These are phyloP conservation scores for Sambucus nigra DNA, from an alignment of 129 eudicot genomes.

Conservation along the genomic window DNA sequence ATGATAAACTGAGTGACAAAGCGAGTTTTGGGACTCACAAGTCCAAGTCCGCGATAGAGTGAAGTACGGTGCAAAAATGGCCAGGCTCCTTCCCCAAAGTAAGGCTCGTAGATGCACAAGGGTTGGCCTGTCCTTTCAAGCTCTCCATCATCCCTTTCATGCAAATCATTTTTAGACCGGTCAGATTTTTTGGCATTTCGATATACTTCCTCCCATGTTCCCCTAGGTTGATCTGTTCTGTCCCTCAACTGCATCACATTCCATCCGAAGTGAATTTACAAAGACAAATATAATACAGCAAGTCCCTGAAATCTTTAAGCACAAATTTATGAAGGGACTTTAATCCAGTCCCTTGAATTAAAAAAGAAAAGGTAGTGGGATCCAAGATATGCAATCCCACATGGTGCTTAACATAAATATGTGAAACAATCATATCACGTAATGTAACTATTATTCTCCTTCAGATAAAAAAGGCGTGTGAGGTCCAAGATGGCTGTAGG, in stretches of 20 bases:
- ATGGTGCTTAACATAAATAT: too few species aligned
- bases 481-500: too few species aligned
- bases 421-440: too few species aligned
- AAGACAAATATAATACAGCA: neutral
- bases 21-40: constrained; percentile 61
- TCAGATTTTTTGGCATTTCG: constrained; percentile 75
- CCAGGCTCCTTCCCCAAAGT: constrained; percentile 94
- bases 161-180: constrained; percentile 61
- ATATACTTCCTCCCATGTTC: constrained; percentile 94
- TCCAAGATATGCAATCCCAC: too few species aligned
- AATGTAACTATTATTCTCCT: too few species aligned
- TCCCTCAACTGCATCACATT: constrained; percentile 65
- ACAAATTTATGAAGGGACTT: neutral
- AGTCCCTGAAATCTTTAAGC: neutral
- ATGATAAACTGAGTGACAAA: too few species aligned
- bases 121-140: constrained; percentile 96
- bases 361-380: too few species aligned
- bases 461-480: too few species aligned
- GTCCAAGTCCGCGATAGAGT: constrained; percentile 83
- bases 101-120: constrained; percentile 80
- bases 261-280: neutral
- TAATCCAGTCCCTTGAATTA: too few species aligned
- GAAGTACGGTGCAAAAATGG: constrained; percentile 71
- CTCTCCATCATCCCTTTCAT: constrained; percentile 95
- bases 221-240: constrained; percentile 84